Evolutionary conservation across 2,329 filamentous ascomycete genomes (phyloP).

Genomic region (Nigrospora osmanthi): DNA sequence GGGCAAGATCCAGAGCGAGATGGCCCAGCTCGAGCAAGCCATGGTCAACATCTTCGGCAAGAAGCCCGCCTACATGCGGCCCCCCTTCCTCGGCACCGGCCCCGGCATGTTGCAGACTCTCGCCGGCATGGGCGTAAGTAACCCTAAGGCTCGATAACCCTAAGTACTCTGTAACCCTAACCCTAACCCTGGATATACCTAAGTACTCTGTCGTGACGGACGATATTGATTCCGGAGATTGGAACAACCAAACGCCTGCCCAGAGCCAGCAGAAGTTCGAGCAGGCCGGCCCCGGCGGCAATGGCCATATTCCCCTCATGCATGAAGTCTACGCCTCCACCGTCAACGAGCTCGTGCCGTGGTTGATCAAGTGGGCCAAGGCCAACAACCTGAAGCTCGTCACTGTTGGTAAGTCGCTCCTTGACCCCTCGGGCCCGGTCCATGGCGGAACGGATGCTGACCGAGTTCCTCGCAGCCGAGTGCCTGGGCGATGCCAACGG

Average conservation of each 20-base stretch:
- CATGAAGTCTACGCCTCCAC: conserved; percentile 45
- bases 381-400: conserved; percentile 38
- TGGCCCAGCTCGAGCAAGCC: conserved; percentile 42
- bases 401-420: conserved; percentile 35
- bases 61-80: conserved; percentile 42
- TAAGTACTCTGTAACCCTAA: too few relatives aligned
- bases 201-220: conserved; percentile 56
- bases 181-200: too few relatives aligned
- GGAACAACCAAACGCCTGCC: conserved; percentile 41
- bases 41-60: conserved; percentile 39
- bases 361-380: conserved; percentile 42
- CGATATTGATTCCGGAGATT: conserved; percentile 55
- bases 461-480: conserved; percentile 23
- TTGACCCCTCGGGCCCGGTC: too few relatives aligned
- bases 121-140: conserved; percentile 35
- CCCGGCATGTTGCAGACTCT: conserved; percentile 33
- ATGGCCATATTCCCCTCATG: conserved; percentile 49
- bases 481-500: conserved; percentile 31
- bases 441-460: neutral
- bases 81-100: conserved; percentile 39
- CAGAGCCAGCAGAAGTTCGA: conserved; percentile 46
- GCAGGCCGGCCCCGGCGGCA: conserved; percentile 30
- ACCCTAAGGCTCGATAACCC: too few relatives aligned
- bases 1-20: conserved; percentile 34
- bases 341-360: conserved; percentile 38